These are phyloP conservation scores for Aspergillus baeticus DNA, from an alignment of 495 filamentous ascomycete species.

Conservation along the genomic window DNA sequence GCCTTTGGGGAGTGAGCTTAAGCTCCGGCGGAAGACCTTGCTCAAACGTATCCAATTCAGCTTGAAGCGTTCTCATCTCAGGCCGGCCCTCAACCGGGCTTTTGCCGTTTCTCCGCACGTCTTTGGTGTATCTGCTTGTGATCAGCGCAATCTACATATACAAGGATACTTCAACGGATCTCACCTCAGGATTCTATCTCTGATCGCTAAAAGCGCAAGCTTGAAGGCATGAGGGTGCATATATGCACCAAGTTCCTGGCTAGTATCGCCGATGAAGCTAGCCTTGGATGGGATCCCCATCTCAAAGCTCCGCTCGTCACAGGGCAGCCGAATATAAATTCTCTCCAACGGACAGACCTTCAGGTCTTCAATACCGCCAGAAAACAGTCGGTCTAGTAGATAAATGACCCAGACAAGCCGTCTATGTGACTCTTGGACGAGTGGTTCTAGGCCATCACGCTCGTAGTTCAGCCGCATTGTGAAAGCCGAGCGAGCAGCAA, in stretches of 20 bases:
- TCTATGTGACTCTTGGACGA: not conserved
- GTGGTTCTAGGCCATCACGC: not conserved
- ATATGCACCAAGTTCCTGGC: not conserved
- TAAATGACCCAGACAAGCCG: not conserved
- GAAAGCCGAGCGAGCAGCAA: constrained; percentile 4
- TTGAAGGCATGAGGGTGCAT: not conserved
- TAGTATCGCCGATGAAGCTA: not conserved
- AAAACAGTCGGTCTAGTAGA: not conserved
- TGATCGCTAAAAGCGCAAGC: not conserved
- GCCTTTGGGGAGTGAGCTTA: not conserved
- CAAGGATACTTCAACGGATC: not conserved
- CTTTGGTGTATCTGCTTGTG: not conserved
- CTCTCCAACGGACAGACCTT: not conserved
- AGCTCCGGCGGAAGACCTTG: not conserved
- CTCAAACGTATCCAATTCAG: not conserved
- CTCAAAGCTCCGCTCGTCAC: constrained; percentile 5
- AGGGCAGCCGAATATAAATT: constrained; percentile 1
- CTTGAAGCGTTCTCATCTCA: not conserved
- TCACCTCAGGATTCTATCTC: not conserved
- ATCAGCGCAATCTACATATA: not conserved
- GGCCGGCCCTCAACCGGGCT: not conserved
- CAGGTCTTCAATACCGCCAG: not conserved
- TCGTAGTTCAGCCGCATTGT: constrained; percentile 1
- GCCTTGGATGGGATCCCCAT: not conserved
- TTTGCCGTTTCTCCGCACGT: not conserved